Evolutionary conservation across 2,329 filamentous ascomycete species (phyloP), one percentile per base, ranked within the genome.

Genomic region (Colletotrichum scovillei): DNA sequence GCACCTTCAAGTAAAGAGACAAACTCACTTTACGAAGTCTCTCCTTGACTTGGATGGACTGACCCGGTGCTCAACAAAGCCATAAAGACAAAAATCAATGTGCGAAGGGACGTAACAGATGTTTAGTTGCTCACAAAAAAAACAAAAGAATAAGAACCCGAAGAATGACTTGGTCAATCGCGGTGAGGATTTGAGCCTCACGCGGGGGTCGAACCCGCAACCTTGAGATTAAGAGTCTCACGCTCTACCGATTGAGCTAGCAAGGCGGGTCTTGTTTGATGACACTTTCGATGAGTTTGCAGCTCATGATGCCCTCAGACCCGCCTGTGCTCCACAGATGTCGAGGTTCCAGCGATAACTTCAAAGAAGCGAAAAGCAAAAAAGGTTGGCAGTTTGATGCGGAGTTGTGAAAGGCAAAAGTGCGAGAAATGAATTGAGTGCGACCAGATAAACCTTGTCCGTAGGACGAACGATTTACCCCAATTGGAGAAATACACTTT

Each of bases 151-250:
- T 0, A 1, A 19, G 32, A 55, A 56, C 60, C 67, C 67, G 35
- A 6, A 5, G 65, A 63, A n/a, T 35, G 65, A 11, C n/a, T 22
- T 0, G 12, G 26, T 38, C 70, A 69, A 65, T 64, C 53, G 70
- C 59, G 42, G 59, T 73, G 70, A 64, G 70, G 70, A 65, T 59
- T 69, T 64, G 70, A 73, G 70, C 70, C 70, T 69, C 70, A 73
- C 74, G 74, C 75, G 76, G 75, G 76, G 75, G 75, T 76, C 75
- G 74, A 77, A 76, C 75, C 73, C 70, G 65, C 66, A 74, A 74
- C 73, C 73, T 74, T 74, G 69, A 74, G 73, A 74, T 74, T 89
- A 89, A 89, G 90, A 92, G 91, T 92, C 90, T 91, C 87, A 72
- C 65, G 70, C 70, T 72, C 70, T 72, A 70, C 67, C 71, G 60